Base-by-base conservation (phyloP, 2,329 filamentous ascomycete species). In the Ophiostoma perfectum region DNA sequence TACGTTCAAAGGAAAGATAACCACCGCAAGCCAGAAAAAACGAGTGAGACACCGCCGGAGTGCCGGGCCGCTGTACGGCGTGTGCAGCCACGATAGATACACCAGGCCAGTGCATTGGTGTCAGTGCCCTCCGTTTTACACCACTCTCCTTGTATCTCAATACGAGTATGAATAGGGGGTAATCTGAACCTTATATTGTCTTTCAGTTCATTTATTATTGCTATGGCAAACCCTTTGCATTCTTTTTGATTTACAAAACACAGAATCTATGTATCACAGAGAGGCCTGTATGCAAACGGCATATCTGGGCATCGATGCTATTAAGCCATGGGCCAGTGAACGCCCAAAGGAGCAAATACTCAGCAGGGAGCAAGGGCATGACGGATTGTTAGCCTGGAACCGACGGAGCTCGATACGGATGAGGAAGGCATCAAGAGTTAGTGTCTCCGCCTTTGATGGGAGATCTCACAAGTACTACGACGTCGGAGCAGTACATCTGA, bases 391-490 rank as follows among this genome's bases (percentile, higher is more conserved):
- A 18, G 45, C 12, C 5, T n/a, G 11, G 5, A 16, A n/a, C 16
- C 27, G 44, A 58, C 66, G 66, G 66, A 67, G 66, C 39, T 39
- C 65, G 66, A 38, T 44, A 65, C 39, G 62, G 66, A 67, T 65
- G 47, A 67, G 66, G 66, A 67, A 67, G 62, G 62, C 66, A 60
- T 67, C 11, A 65, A 67, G 16, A 52, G 8, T 58, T 65, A 67
- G 62, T 67, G 66, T 65, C 66, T 47, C 47, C 62, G 39, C n/a
- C 66, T 55, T 36, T 64, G 36, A 27, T 55, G 42, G 27, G 5
- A 39, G 55, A 42, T 62, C 66, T 42, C 39, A 45, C 66, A 27
- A 18, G 18, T 45, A 45, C n/a, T 47, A 52, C 49, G n/a, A 52
- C 49, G n/a, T 27, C 16, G 49, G 49, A 18, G 4, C 2, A 38